These are phyloP conservation scores for Suhomyces emberorum DNA, from an alignment of 805 yeast species.

Conservation along the genomic window DNA sequence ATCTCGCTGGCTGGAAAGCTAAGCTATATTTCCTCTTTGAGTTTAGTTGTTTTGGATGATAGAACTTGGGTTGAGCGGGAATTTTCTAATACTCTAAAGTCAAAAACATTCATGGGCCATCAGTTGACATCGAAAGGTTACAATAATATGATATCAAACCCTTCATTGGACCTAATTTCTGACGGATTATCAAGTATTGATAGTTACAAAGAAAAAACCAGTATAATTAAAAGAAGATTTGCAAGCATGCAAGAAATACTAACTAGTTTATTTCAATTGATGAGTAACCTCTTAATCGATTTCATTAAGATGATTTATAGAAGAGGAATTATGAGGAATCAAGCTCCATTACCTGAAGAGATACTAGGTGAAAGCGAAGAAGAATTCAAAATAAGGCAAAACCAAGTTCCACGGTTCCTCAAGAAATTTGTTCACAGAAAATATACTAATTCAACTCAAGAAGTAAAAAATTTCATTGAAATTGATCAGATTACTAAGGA, in stretches of 20 bases:
- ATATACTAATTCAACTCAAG: slow-evolving; percentile 7
- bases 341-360: background rate
- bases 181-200: slow-evolving; percentile 12
- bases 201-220: slow-evolving; percentile 3
- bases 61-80: slow-evolving; percentile 54
- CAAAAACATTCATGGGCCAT: background rate
- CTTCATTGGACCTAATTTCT: slow-evolving; percentile 22
- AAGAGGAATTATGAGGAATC: background rate
- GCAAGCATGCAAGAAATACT: slow-evolving; percentile 19
- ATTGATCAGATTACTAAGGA: slow-evolving; percentile 18
- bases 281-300: background rate
- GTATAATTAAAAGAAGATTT: slow-evolving; percentile 20
- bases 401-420: slow-evolving; percentile 26
- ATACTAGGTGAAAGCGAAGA: slow-evolving; percentile 4
- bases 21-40: slow-evolving; percentile 60
- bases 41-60: slow-evolving; percentile 45
- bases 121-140: slow-evolving; percentile 19
- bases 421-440: slow-evolving; percentile 24
- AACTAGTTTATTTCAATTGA: slow-evolving; percentile 18
- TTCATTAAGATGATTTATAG: background rate
- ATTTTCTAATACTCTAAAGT: slow-evolving; percentile 9
- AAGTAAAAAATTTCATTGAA: slow-evolving; percentile 3
- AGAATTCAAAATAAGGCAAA: slow-evolving; percentile 5
- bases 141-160: slow-evolving; percentile 27
- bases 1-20: slow-evolving; percentile 66